Conservation (phyloP, 139 green algal genomes). For the Dunaliella primolecta region DNA sequence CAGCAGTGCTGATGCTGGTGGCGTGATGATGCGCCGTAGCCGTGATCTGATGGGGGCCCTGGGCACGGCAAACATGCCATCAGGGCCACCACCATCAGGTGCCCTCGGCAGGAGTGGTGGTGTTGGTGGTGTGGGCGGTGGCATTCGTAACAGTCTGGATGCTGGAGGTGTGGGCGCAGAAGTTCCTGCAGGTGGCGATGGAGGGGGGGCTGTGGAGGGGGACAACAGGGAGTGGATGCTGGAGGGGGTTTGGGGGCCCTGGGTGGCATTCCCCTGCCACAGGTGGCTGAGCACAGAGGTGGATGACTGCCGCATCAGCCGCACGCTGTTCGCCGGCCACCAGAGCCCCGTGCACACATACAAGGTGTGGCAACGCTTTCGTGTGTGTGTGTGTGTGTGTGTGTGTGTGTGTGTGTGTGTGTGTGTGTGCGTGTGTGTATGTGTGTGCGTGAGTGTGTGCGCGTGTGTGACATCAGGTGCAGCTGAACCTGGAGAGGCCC, state of each 20-base stretch:
- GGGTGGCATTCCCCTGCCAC: conserved; percentile 53
- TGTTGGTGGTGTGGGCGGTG: not conserved
- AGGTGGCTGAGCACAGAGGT: conserved; percentile 61
- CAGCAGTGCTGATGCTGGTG: not conserved
- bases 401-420: not conserved
- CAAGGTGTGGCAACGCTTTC: conserved; percentile 15
- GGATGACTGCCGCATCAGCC: conserved; percentile 58
- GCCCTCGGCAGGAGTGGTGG: not conserved
- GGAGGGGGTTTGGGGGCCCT: conserved; percentile 16
- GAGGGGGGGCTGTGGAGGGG: not conserved
- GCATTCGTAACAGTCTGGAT: not conserved
- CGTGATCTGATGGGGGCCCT: not conserved
- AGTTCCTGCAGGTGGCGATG: not conserved
- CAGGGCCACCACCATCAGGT: too few relatives aligned
- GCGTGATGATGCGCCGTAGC: not conserved
- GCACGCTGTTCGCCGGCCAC: conserved; percentile 38
- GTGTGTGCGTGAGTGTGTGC: not conserved
- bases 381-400: not conserved
- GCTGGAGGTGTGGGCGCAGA: too few relatives aligned
- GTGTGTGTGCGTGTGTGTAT: not conserved
- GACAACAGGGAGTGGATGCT: not conserved
- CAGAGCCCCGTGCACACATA: conserved; percentile 33
- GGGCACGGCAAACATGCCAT: too few relatives aligned
- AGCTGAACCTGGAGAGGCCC: too few relatives aligned
- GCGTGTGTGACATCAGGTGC: not conserved